Evolutionary conservation across 2,329 filamentous ascomycete genomes (phyloP), one percentile per base, ranked within the genome.

Genomic region (Boeremia exigua): DNA sequence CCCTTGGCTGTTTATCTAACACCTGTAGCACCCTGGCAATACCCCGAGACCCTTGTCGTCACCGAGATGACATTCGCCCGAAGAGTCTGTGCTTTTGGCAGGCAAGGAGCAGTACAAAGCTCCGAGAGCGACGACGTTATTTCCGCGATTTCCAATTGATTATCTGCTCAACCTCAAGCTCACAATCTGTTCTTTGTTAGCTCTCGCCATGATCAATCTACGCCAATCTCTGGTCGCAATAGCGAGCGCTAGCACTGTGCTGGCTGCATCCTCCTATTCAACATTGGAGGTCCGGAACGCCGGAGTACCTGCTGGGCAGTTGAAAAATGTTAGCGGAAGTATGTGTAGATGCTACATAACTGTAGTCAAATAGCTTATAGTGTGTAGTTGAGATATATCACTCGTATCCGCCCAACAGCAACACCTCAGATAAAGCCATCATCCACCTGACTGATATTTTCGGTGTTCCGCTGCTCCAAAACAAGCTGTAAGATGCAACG

Each of bases 381-480:
- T 1, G 2, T 0, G n/a, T 30, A 68, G 65, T 62, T 38, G 53
- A 62, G 27, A 61, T 65, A 19, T 68, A 66, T 30, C 59, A 65
- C 19, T 58, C 65, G 4, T 65, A 63, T 32, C 65, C 63, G 25
- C 62, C 62, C 23, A 48, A 48, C 23, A 43, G 47, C 43, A 62
- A 61, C 19, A 56, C 53, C 27, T 57, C 58, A n/a, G 56, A 53
- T 29, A 63, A 64, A 36, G 72, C 68, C 7, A 69, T 75, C 29
- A 54, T 76, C n/a, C 72, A 68, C 56, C 44, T 76, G n/a, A 70
- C 69, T 34, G 72, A 76, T 49, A 71, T 75, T 47, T 75, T 68
- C 36, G 74, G 74, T 33, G 45, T 73, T 15, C 66, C 68, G 1
- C 58, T 75, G 2, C 47, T 68, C 17, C 66, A 75, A 48, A 75